Conservation (phyloP, 257 asterid species). For the Penstemon barbatus region DNA sequence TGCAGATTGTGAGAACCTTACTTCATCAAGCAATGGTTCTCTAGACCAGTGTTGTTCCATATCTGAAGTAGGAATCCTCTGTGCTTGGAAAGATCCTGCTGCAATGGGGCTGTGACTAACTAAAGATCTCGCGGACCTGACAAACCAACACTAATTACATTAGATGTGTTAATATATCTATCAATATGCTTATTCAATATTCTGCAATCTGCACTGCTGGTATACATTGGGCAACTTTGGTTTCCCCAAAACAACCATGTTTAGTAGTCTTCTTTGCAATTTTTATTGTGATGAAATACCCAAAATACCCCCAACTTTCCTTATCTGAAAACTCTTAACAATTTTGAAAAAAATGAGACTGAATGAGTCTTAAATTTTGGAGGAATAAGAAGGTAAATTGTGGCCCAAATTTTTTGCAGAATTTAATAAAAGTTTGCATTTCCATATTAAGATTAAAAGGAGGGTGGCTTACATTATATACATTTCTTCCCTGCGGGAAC, state of each 20-base stretch:
- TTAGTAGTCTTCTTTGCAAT: no score
- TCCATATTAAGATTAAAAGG: conserved; percentile 11
- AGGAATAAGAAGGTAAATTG: no score
- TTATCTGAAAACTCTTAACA: no score
- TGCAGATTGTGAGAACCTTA: conserved; percentile 34
- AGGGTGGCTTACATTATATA: conserved; percentile 47
- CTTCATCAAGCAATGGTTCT: conserved; percentile 55
- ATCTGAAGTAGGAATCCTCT: conserved; percentile 41
- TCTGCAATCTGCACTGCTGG: not conserved
- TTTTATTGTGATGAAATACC: no score
- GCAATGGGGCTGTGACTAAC: conserved; percentile 49
- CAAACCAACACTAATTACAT: conserved; percentile 17
- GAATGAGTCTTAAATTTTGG: no score
- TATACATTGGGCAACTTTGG: conserved; percentile 5
- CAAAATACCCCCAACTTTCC: no score
- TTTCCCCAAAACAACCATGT: not conserved
- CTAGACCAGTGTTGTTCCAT: conserved; percentile 32
- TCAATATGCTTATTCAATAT: not conserved
- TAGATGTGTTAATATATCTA: not conserved
- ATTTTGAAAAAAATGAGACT: no score
- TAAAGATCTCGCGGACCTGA: conserved; percentile 83
- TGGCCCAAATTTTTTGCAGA: not conserved
- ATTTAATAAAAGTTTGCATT: not conserved
- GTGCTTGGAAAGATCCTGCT: conserved; percentile 37
- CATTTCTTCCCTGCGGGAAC: conserved; percentile 35